These are phyloP conservation scores for Penicillium occitanis DNA, from an alignment of 2,329 filamentous ascomycete genomes.

Conservation along the genomic window DNA sequence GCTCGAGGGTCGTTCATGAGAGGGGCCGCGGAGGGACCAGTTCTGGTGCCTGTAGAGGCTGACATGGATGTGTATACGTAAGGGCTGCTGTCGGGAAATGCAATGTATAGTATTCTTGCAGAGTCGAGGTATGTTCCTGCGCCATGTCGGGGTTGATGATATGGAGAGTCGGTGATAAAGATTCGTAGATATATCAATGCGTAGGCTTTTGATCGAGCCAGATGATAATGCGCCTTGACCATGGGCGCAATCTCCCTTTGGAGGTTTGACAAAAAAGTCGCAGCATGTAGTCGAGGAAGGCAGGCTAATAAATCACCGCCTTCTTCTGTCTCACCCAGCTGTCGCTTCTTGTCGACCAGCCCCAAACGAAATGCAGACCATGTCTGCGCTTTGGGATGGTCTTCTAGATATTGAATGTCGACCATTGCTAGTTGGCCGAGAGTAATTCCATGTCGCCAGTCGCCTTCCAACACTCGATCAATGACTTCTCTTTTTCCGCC, in stretches of 20 bases:
- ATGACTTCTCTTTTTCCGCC: constrained; percentile 56
- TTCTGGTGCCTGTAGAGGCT: constrained; percentile 39
- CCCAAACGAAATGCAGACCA: constrained; percentile 56
- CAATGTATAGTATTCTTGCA: constrained; percentile 72
- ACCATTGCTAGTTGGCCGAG: constrained; percentile 57
- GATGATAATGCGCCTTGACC: constrained; percentile 79
- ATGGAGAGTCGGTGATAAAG: constrained; percentile 77
- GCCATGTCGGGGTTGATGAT: constrained; percentile 56
- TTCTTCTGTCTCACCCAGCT: constrained; percentile 24
- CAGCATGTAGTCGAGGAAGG: constrained; percentile 72
- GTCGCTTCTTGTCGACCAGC: constrained; percentile 25
- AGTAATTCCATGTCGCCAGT: constrained; percentile 57
- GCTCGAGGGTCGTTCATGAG: constrained; percentile 55
- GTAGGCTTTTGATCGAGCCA: constrained; percentile 65
- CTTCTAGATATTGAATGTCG: constrained; percentile 55
- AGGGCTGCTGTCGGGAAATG: constrained; percentile 77
- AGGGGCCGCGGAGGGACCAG: constrained; percentile 20
- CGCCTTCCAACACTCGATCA: constrained; percentile 57
- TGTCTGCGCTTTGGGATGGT: constrained; percentile 52
- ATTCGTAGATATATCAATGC: constrained; percentile 74
- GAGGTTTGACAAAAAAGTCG: constrained; percentile 74
- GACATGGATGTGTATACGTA: constrained; percentile 66
- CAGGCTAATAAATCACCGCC: constrained; percentile 37
- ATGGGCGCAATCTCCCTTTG: constrained; percentile 73
- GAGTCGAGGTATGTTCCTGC: constrained; percentile 54